phyloP scores from a whole-genome alignment of 2,329 filamentous ascomycete species.

The Lasiodiplodia hormozganensis region DNA sequence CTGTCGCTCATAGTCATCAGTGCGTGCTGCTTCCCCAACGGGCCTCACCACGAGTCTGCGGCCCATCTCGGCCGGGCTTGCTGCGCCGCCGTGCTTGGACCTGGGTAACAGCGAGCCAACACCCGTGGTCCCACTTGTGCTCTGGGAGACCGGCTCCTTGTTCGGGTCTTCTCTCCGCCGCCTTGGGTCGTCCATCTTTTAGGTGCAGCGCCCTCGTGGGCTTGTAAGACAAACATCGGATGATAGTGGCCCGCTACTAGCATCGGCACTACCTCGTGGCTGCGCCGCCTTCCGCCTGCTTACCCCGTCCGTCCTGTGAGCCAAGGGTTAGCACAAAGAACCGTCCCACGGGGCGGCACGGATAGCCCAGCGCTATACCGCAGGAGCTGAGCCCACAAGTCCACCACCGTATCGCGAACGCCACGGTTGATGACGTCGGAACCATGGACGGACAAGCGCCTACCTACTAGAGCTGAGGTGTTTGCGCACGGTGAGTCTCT shows the following conservation, averaged over 20 bases:
- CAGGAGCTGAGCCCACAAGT: conserved; percentile 2
- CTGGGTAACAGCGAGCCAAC: background rate
- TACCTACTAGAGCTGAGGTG: background rate
- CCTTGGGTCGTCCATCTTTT: background rate
- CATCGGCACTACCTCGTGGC: conserved; percentile 6
- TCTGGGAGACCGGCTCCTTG: background rate
- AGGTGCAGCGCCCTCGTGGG: conserved; percentile 3
- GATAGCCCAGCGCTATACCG: conserved; percentile 12
- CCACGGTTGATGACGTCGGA: background rate
- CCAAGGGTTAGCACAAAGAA: background rate
- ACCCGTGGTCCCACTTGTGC: conserved; percentile 3
- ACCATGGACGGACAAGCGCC: background rate
- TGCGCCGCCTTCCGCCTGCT: conserved; percentile 9
- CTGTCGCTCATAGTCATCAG: conserved; percentile 15
- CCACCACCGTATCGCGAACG: background rate
- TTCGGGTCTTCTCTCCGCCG: conserved; percentile 13
- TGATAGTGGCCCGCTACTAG: conserved; percentile 13
- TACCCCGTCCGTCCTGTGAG: background rate
- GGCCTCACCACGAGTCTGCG: background rate
- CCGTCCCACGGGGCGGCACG: background rate
- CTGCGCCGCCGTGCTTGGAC: conserved; percentile 5
- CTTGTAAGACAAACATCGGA: conserved; percentile 10
- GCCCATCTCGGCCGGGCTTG: background rate
- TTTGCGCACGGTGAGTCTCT: background rate
- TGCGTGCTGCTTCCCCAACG: conserved; percentile 4